A percentile compares a stretch with the other conserved stretches of the same genome.
phyloP scores from a whole-genome alignment of 176 grass and related monocot species.

The Phyllostachys edulis region DNA sequence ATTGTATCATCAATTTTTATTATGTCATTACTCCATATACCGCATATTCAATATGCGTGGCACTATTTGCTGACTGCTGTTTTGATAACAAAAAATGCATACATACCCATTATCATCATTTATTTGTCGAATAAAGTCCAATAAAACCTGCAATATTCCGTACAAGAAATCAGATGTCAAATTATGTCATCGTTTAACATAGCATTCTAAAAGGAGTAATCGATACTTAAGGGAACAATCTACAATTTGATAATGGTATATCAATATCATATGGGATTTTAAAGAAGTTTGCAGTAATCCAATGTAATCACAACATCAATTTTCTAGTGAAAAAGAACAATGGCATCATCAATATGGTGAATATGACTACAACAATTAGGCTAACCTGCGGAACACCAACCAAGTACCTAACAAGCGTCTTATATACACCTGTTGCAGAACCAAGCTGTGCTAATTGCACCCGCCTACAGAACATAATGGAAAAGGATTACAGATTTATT shows the following conservation, averaged over 20 bases:
- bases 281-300: not conserved
- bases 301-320: not conserved
- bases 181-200: constrained; percentile 15
- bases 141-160: constrained; percentile 66
- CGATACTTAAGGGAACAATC: not conserved
- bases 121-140: constrained; percentile 94
- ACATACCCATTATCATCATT: constrained; percentile 94
- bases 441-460: constrained; percentile 92
- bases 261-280: not conserved
- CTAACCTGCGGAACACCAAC: constrained; percentile 94
- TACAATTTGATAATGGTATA: constrained; percentile 1
- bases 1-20: constrained; percentile 4
- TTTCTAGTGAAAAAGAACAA: not conserved
- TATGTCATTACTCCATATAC: not conserved
- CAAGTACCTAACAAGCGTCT: constrained; percentile 96
- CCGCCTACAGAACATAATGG: constrained; percentile 51
- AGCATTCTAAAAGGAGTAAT: constrained; percentile 10
- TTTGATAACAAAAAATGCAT: constrained; percentile 23
- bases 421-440: constrained; percentile 97
- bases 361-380: constrained; percentile 6
- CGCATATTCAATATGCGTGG: not conserved
- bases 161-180: constrained; percentile 25
- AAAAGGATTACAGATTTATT: constrained; percentile 23
- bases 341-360: constrained; percentile 4
- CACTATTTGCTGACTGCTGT: not conserved